Evolutionary conservation across 2,329 filamentous ascomycete species (phyloP).

Genomic region (Furcasterigmium furcatum): DNA sequence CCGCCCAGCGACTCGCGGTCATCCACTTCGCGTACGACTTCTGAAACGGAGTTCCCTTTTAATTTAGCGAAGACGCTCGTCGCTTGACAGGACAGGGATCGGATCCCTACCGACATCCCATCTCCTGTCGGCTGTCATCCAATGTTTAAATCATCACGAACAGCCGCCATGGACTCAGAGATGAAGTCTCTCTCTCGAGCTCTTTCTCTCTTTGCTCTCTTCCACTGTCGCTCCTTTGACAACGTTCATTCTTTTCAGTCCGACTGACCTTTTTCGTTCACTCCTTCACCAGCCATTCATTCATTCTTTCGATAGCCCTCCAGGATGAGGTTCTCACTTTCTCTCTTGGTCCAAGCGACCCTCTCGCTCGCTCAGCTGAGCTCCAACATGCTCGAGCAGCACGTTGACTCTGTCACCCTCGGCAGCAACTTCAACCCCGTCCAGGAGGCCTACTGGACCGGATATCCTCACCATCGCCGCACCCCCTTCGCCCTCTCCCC

Average conservation of each 20-base stretch:
- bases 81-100: not conserved
- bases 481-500: slow-evolving; percentile 62
- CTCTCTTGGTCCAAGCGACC: slow-evolving; percentile 1
- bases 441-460: slow-evolving; percentile 59
- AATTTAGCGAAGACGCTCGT: not conserved
- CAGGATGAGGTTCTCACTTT: slow-evolving; percentile 5
- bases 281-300: not conserved
- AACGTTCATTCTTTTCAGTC: not conserved
- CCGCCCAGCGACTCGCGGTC: not conserved
- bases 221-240: not conserved
- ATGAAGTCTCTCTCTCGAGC: not conserved
- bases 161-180: not conserved
- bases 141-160: not conserved
- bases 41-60: not conserved
- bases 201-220: not conserved
- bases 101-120: not conserved
- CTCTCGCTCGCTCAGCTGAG: slow-evolving; percentile 13
- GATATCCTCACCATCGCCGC: slow-evolving; percentile 56
- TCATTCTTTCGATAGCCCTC: not conserved
- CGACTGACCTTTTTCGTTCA: not conserved
- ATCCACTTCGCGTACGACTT: not conserved
- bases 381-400: slow-evolving; percentile 20
- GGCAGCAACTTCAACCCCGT: slow-evolving; percentile 51
- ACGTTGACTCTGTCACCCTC: slow-evolving; percentile 42
- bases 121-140: not conserved